phyloP scores from a whole-genome alignment of 1,284 basidiomycete species.

The Anthracocystis panici-leucophaei region DNA sequence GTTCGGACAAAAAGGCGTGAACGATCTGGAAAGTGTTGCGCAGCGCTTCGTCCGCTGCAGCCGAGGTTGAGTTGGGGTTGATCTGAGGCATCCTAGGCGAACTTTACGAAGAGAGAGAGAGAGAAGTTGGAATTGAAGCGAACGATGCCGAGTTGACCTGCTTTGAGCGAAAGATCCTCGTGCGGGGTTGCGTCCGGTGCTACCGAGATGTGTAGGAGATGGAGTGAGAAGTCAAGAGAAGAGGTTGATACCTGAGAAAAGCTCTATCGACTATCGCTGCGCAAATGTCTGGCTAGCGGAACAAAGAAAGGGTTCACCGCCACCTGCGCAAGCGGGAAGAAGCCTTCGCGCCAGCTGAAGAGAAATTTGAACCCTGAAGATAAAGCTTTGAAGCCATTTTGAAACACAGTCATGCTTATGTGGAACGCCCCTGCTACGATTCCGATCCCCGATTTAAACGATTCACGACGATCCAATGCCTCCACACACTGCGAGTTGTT shows the following conservation, averaged over 20 bases:
- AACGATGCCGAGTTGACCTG: too few species aligned
- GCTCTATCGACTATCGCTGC: neutral
- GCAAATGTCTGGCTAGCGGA: neutral
- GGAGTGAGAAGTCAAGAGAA: neutral
- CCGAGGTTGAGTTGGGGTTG: conserved; percentile 20
- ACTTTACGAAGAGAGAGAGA: neutral
- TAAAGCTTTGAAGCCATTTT: neutral
- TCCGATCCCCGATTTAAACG: neutral
- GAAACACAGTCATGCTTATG: conserved; percentile 23
- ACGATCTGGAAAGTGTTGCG: conserved; percentile 49
- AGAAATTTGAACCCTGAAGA: conserved; percentile 28
- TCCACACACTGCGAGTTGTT: conserved; percentile 20
- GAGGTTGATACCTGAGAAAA: too few species aligned
- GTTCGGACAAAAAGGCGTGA: conserved; percentile 44
- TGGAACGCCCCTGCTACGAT: neutral
- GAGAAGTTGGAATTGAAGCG: neutral
- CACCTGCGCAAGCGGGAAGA: neutral
- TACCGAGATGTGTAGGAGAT: neutral
- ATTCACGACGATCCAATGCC: conserved; percentile 14
- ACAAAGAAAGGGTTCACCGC: conserved; percentile 16
- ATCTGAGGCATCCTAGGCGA: conserved; percentile 15
- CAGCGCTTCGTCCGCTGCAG: conserved; percentile 31
- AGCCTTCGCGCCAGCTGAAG: neutral
- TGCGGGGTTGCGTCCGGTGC: neutral
- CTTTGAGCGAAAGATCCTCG: too few species aligned